Conservation (phyloP, 1,139 yeast species). For the Zygoascus meyerae region DNA sequence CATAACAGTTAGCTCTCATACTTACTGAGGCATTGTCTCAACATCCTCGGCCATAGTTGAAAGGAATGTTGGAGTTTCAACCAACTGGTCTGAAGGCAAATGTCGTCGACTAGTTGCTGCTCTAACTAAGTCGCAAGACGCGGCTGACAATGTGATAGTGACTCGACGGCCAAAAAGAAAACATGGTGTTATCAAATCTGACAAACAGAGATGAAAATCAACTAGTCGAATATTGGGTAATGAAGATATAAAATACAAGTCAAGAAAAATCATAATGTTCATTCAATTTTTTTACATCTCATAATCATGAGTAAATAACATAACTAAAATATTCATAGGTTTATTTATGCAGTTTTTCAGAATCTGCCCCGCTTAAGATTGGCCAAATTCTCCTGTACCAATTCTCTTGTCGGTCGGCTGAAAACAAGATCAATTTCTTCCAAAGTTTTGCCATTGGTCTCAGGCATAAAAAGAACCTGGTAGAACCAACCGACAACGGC, state of each 20-base stretch:
- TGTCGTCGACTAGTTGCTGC: neutral
- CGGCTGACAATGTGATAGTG: too few relatives aligned
- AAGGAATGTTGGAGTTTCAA: neutral
- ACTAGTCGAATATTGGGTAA: too few relatives aligned
- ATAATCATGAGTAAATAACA: too few relatives aligned
- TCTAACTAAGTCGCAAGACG: too few relatives aligned
- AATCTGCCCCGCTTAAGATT: conserved; percentile 2
- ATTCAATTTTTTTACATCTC: too few relatives aligned
- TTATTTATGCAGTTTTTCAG: neutral
- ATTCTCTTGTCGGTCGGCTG: conserved; percentile 24
- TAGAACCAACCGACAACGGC: conserved; percentile 53
- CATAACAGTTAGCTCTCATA: neutral
- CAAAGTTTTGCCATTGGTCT: conserved; percentile 15
- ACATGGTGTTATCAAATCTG: too few relatives aligned
- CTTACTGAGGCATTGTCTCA: conserved; percentile 10
- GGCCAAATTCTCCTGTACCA: conserved; percentile 18
- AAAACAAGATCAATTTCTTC: conserved; percentile 30
- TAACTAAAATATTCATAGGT: too few relatives aligned
- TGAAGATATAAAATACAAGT: too few relatives aligned
- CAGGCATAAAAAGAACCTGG: conserved; percentile 43
- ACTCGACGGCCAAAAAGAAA: too few relatives aligned
- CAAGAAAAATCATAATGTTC: too few relatives aligned
- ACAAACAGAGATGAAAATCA: too few relatives aligned
- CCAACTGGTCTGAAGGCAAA: neutral
- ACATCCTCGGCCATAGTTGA: conserved; percentile 8